These are phyloP conservation scores for Grosmannia serpens DNA, from an alignment of 2,329 filamentous ascomycete genomes.

Conservation along the genomic window DNA sequence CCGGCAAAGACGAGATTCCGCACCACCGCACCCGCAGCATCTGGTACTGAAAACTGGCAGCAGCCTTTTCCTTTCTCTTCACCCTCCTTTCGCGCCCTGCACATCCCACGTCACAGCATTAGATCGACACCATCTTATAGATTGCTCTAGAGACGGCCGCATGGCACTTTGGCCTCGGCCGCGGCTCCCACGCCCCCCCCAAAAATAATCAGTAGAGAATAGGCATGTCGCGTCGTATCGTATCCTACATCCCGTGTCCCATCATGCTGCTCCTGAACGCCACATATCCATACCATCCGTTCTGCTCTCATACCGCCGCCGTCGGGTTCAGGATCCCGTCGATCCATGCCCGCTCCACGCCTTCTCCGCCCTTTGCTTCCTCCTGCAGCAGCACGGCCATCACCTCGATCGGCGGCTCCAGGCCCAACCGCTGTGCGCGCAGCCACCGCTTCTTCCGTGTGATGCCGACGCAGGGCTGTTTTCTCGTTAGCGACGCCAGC, in stretches of 20 bases:
- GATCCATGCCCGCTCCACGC: conserved; percentile 58
- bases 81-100: neutral
- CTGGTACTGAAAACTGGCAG: conserved; percentile 60
- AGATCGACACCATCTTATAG: neutral
- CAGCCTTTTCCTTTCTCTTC: neutral
- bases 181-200: neutral
- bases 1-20: conserved; percentile 51
- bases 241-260: neutral
- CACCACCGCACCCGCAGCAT: conserved; percentile 89
- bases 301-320: conserved; percentile 6
- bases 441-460: conserved; percentile 75
- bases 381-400: conserved; percentile 72
- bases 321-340: conserved; percentile 52
- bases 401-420: conserved; percentile 85
- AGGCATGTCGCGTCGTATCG: neutral
- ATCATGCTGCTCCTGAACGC: neutral
- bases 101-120: neutral
- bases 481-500: neutral
- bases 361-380: conserved; percentile 41
- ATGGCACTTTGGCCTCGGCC: neutral
- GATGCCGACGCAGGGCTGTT: conserved; percentile 79
- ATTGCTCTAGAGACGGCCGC: neutral
- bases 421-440: conserved; percentile 66
- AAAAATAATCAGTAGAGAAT: neutral
- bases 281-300: neutral